These are phyloP conservation scores for Tulasnella sp. DNA, from an alignment of 768 basidiomycete species.

Conservation along the genomic window DNA sequence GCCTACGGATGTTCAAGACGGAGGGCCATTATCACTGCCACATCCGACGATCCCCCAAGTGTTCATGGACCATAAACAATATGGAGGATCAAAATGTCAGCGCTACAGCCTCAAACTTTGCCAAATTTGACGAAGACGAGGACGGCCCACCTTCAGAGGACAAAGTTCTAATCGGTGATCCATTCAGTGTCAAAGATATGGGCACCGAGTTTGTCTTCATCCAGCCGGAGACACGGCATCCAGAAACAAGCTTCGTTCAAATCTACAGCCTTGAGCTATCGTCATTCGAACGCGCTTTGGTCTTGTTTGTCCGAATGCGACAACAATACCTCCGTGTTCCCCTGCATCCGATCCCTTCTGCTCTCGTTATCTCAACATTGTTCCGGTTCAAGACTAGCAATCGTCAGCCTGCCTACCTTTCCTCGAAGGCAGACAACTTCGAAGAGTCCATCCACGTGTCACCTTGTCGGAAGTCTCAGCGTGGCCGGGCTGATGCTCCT, in stretches of 20 bases:
- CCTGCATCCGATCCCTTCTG: neutral
- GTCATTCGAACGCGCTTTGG: neutral
- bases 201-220: neutral
- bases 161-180: neutral
- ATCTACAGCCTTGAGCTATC: no score
- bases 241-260: no score
- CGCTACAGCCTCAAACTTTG: neutral
- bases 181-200: neutral
- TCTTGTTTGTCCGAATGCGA: neutral
- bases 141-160: neutral
- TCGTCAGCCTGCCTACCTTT: neutral
- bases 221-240: neutral
- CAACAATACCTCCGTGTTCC: neutral
- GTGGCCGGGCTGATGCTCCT: no score
- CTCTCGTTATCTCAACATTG: neutral
- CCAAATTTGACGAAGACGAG: neutral
- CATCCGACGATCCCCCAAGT: neutral
- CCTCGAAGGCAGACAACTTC: neutral
- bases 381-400: neutral
- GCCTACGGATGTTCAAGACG: neutral
- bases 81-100: neutral
- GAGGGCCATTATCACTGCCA: neutral
- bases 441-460: neutral
- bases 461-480: neutral
- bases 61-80: neutral